Evolutionary conservation across 148 eudicot genomes (phyloP), one percentile per base, ranked within the genome.

Genomic region (Fagopyrum esculentum): DNA sequence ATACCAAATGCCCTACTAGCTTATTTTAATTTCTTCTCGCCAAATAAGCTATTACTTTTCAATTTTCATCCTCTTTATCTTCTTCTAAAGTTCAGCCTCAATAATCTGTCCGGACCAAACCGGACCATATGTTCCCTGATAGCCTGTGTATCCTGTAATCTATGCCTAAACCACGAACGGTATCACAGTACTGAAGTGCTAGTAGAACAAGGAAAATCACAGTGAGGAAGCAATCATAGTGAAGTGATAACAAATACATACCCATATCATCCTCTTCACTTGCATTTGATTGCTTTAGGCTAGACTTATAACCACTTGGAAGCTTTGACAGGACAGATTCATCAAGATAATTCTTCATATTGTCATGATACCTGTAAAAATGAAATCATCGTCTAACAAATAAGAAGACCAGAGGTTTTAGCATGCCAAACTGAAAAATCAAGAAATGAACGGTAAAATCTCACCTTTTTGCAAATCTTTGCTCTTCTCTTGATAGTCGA

Each of bases 251-350:
- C 17, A 75, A 16, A n/a, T 12, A 73, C 49, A 46, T 89, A 92
- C 98, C 98, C 97, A 92, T 95, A 84, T 95, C 97, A 80, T 92
- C 93, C 73, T 90, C 96, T 82, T 91, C 97, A 72, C 98, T 92
- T 45, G 88, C 89, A 75, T 82, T 81, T 79, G 97, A 95, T 87
- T 95, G 98, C 84, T 90, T 90, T 66, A 90, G 76, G 78, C 87
- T 86, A 74, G 98, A 95, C 83, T 92, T 88, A 83, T 90, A 92
- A 51, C 91, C 89, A 78, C 80, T 87, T 15, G 98, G 96, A 75
- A 93, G 78, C 70, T 89, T 90, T 49, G 90, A 84, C 69, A 93
- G 84, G 51, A 90, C 90, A 43, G 96, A 89, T 35, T 87, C 86
- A 9, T 93, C 93, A 45, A 90, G 78, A 79, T 85, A 88, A 63